Evolutionary conservation across 228 moss, liverwort and hornwort species (phyloP), one percentile per base, ranked within the genome.

Genomic region (Sphagnum fallax): DNA sequence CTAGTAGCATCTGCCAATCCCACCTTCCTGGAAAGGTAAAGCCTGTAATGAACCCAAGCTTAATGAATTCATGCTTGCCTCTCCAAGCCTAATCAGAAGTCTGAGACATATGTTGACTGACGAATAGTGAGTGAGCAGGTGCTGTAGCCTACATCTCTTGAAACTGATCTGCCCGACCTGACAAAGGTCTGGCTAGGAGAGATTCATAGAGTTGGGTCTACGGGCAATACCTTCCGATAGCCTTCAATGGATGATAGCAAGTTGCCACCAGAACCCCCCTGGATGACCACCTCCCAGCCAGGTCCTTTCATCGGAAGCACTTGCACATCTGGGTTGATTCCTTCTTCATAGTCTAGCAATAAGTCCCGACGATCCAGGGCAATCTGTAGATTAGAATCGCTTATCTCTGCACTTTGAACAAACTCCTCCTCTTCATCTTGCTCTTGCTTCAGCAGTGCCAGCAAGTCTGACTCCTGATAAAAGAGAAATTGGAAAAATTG

Each of bases 221-320:
- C 2, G 3, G 32, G 32, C 32, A 32, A 32, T 32, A 32, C 32
- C 32, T 32, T 32, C 32, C 32, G 2, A 32, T 90, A 95, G 63
- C 86, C 89, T 79, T 93, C 93, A 51, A 97, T 93, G 8, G 92
- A 80, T 18, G 91, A 77, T 10, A 97, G 77, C 6, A 93, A 78
- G 78, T 79, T 87, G 59, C 82, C 81, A 10, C 79, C 75, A 15
- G 75, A 69, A 65, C 89, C 88, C 1, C 67, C 80, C 62, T 88
- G 89, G 0, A 77, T 12, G 18, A 97, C 96, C 60, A 93, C 96
- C 73, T 97, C 96, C 96, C 96, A 97, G 49, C 96, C 96, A 10
- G 93, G 96, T 50, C 96, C 96, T 65, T 77, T 76, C 18, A 73
- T 66, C 4, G 93, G 71, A 14, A 90, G 81, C 0, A 51, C 51